Base-by-base conservation (phyloP, 179 eudicot genomes). In the Silene vulgaris region DNA sequence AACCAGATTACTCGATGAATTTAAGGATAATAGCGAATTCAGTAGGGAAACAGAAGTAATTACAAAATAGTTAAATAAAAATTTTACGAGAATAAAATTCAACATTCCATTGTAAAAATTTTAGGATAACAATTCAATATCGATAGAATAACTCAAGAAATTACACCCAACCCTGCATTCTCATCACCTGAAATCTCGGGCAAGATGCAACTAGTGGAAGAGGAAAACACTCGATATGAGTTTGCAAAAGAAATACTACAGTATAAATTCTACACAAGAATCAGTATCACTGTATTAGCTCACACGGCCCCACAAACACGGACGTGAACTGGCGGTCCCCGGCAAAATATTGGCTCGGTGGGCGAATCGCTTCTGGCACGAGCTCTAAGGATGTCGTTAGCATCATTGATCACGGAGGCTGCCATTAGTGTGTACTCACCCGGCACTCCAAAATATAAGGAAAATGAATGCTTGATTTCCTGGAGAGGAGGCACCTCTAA, bases 401-500 rank as follows among this genome's bases (percentile, higher is more conserved):
- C 91, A 80, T 88, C 97, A 74, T 90, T 85, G 75, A 96, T 96
- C 64, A 89, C 84, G 17, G 99, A 90, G 69, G 93, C 97, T 75
- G 99, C 97, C 64, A 90, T 85, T 75, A 96, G 82, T 8, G 97
- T 89, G 91, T 96, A 96, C 82, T 95, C 97, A 7, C 99, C 97
- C 2, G 97, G 99, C 37, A 96, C 92, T 61, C 89, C 85, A 82
- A 93, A 96, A 81, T 93, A 96, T 66, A 96, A 81, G 66, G 96
- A 86, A 74, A 90, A 96, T 2, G 78, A 77, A 80, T 96, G 99
- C 86, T 83, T 93, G 56, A 87, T 85, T 81, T 90, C 96, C 81
- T 88, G 76, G 20, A 96, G 95, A 0, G 97, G 97, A 26, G 99
- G 99, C 73, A 93, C 92, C 78, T 90, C 97, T 93, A 88, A 76